Evolutionary conservation across 2,329 filamentous ascomycete genomes (phyloP), one percentile per base, ranked within the genome.

Genomic region (Arthroderma sp.): DNA sequence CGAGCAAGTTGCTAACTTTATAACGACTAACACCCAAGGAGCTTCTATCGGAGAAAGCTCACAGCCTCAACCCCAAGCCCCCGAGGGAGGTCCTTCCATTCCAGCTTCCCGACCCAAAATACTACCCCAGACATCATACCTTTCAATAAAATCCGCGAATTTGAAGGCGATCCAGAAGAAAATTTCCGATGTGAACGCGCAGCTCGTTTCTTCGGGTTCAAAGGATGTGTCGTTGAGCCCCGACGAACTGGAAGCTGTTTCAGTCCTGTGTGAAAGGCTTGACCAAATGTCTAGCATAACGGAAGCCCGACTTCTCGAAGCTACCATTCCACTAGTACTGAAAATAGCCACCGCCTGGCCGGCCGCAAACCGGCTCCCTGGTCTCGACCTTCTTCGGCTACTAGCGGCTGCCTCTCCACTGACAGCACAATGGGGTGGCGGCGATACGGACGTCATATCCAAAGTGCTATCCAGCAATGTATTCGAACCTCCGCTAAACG

Each of bases 1-100:
- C 9, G 89, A 96, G 54, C 85, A 87, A 58, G 87, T 95, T 10
- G 86, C 88, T 5, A 84, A 91, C 53, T 96, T 95, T 63, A 94
- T 98, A 54, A 77, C 83, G 6, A 75, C 83, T 45, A 96, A 96
- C 58, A 94, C 88, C 1, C 78, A 89, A 65, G 88, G 87, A 3
- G 83, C 86, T 5, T 86, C 81, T 1, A 67, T 94, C n/a, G 86
- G 86, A 3, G 53, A 78, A 43, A 73, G 85, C 52, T 93, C 94
- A 61, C 76, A 82, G 43, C 86, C 87, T 22, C 84, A 81, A 9
- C 78, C 85, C 52, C 69, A 65, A 4, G 58, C 66, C 1, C 31
- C 53, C 33, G 54, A 59, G 46, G 40, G 47, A 22, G 22, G 55
- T 6, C 50, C 58, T 29, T 50, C 59, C 7, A 40, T 56, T 37